Conservation (phyloP, 2,329 filamentous ascomycete genomes). For the Lecanosticta acicola region DNA sequence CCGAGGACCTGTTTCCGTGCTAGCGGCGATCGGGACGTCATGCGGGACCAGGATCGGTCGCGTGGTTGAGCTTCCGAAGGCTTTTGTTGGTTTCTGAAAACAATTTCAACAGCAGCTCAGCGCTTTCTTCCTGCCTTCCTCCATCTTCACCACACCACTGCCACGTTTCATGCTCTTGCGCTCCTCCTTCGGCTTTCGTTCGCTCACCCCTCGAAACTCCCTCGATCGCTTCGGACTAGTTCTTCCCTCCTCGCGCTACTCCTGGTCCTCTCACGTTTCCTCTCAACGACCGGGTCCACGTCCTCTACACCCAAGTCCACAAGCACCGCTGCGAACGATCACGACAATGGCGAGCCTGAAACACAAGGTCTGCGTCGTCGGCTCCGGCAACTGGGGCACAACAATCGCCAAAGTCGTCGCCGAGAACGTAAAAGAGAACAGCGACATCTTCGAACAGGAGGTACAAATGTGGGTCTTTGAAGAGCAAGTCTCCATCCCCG, state of each 20-base stretch:
- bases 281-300: no score
- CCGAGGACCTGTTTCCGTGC: no score
- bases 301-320: no score
- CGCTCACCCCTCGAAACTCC: not conserved
- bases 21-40: no score
- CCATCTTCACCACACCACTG: not conserved
- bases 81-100: no score
- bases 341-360: constrained; percentile 53
- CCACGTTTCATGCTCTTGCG: not conserved
- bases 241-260: not conserved
- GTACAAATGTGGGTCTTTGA: constrained; percentile 99
- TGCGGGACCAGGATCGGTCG: no score
- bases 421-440: constrained; percentile 76
- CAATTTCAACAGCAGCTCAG: not conserved
- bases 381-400: constrained; percentile 97
- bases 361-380: constrained; percentile 90
- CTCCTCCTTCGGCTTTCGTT: not conserved
- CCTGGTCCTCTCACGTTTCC: not conserved
- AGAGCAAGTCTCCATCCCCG: constrained; percentile 72
- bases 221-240: not conserved
- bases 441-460: constrained; percentile 74
- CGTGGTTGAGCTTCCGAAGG: no score
- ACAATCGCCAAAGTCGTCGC: constrained; percentile 96
- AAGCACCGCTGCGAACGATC: no score
- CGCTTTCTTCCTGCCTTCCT: not conserved